Evolutionary conservation across 169 alveolate species (phyloP).

Genomic region (Cyclospora cayetanensis): DNA sequence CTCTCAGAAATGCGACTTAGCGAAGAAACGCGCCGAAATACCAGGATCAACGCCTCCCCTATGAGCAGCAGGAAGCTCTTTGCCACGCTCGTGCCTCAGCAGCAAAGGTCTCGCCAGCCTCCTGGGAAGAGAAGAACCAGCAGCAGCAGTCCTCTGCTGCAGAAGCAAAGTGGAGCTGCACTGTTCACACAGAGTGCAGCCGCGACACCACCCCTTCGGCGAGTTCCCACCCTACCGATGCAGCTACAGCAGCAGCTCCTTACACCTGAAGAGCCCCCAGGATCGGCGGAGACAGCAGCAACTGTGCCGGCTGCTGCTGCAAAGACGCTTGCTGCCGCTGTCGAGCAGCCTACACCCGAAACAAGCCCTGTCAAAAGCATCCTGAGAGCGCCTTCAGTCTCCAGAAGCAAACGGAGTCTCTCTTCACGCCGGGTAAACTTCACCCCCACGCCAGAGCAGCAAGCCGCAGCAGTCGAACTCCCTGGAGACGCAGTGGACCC

Average conservation of each 20-base stretch:
- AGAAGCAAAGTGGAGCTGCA: no score
- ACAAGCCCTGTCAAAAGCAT: slow-evolving; percentile 35
- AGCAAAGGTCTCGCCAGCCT: background rate
- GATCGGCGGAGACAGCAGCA: background rate
- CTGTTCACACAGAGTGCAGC: no score
- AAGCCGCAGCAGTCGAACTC: background rate
- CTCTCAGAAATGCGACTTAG: slow-evolving; percentile 28
- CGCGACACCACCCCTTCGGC: background rate
- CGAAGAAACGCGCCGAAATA: slow-evolving; percentile 64
- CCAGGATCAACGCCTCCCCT: slow-evolving; percentile 44
- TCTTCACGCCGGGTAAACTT: slow-evolving; percentile 44
- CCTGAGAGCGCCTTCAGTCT: slow-evolving; percentile 31
- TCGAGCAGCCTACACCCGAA: background rate
- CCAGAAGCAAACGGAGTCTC: background rate
- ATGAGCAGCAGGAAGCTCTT: slow-evolving; percentile 15
- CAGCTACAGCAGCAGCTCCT: background rate
- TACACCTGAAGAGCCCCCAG: background rate
- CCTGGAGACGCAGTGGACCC: background rate
- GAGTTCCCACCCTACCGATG: background rate
- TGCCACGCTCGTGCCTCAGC: slow-evolving; percentile 19
- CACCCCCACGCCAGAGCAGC: slow-evolving; percentile 6
- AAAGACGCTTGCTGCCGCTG: background rate
- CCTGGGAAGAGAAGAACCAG: slow-evolving; percentile 25
- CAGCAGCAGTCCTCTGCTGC: slow-evolving; percentile 7
- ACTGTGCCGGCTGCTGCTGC: background rate